These are phyloP conservation scores for Tulasnella sp. DNA, from an alignment of 768 basidiomycete species.

Conservation along the genomic window DNA sequence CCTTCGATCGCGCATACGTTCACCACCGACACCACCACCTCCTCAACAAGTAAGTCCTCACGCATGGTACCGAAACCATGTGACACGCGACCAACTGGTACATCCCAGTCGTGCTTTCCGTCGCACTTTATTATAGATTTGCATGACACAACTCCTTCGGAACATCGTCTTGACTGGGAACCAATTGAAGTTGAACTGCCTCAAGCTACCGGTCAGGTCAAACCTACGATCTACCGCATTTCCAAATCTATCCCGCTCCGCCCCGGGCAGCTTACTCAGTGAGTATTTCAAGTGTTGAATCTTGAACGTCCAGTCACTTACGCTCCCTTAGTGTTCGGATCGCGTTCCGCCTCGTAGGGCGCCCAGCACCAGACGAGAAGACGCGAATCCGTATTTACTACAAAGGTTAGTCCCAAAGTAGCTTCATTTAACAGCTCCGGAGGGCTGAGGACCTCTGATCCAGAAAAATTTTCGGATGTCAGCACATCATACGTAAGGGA, in stretches of 20 bases:
- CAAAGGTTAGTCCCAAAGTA: too few relatives aligned
- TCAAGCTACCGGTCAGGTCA: neutral
- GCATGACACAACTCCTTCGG: neutral
- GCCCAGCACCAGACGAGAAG: neutral
- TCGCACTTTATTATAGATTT: slow-evolving; percentile 7
- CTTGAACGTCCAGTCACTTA: neutral
- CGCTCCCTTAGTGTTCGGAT: neutral
- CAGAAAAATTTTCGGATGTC: too few relatives aligned
- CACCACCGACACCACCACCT: too few relatives aligned
- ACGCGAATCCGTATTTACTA: too few relatives aligned
- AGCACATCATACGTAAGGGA: too few relatives aligned
- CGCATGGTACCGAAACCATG: neutral
- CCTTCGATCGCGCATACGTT: too few relatives aligned
- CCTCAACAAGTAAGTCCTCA: neutral
- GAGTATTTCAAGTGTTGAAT: neutral
- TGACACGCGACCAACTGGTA: neutral
- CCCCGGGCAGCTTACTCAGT: neutral
- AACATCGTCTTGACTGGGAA: neutral
- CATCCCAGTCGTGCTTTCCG: neutral
- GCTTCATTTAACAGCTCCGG: too few relatives aligned
- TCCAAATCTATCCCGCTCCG: neutral
- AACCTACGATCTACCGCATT: neutral
- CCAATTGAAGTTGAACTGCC: neutral
- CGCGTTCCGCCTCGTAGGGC: neutral
- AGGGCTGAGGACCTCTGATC: too few relatives aligned